Evolutionary conservation across 805 yeast species (phyloP), one percentile per base, ranked within the genome.

Genomic region (Nakazawaea laoshanensis): DNA sequence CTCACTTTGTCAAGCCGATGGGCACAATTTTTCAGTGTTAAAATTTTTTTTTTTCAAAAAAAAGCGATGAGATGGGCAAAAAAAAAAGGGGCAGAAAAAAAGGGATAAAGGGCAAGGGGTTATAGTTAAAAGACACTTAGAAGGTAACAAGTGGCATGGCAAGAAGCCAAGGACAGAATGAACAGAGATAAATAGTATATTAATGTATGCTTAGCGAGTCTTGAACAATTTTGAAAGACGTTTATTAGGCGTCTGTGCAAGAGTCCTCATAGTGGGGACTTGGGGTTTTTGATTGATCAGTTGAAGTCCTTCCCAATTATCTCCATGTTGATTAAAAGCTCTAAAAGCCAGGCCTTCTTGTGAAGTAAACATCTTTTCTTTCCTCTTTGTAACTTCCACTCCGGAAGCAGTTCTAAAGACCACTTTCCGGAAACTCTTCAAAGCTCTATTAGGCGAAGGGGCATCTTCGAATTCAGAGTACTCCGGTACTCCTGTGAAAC

Each of bases 391-490:
- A 4, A 33, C 29, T 16, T 41, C 46, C 11, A 39, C 30, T 3
- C 32, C 39, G 19, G 29, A 31, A 20, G 25, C 49, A 21, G 53
- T 53, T 2, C 50, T 44, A 6, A 55, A 50, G 51, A 58, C 54
- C 30, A 51, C 53, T 36, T 53, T 57, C 29, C 57, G 43, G 38
- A 56, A 39, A 30, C 57, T 61, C 31, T 57, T 57, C 31, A 50
- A 52, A 38, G 53, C 44, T 27, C 49, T 52, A 32, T 46, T 49
- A 4, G 61, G 55, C 3, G 73, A 57, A 1, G 77, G 77, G 1
- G 70, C 72, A 49, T 72, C 79, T 46, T 72, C 79, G 5, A 63
- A 70, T 21, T 63, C 71, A 2, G 63, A 45, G 36, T 68, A 72
- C 32, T 61, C 67, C 1, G 70, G 61, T 4, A 72, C 77, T 1